Percentiles rank a stretch among this genome's conserved stretches.
Conservation (phyloP, 352 stramenopile species). For the Phytopythium aichiense region DNA sequence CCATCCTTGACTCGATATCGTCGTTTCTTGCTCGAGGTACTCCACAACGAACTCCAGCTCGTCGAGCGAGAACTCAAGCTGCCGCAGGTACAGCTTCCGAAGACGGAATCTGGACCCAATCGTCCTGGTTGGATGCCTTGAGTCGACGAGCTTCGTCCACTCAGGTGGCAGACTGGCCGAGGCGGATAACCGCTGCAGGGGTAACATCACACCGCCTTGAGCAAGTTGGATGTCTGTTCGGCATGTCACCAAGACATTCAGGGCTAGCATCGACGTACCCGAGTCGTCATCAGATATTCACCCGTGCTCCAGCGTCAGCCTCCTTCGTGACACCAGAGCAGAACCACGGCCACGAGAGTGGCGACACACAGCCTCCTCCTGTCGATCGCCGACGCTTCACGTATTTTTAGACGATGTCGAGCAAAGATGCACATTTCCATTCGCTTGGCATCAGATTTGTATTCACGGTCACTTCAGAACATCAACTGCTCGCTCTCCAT, state of each 20-base stretch:
- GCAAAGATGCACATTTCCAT: not conserved
- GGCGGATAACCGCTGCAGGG: not conserved
- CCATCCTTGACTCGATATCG: slow-evolving; percentile 32
- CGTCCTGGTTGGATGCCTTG: slow-evolving; percentile 23
- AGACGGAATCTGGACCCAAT: slow-evolving; percentile 39
- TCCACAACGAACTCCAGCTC: slow-evolving; percentile 43
- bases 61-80: slow-evolving; percentile 33
- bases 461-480: not conserved
- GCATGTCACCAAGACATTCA: not conserved
- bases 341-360: too few relatives aligned
- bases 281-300: not conserved
- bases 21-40: slow-evolving; percentile 38
- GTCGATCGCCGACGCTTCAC: not conserved
- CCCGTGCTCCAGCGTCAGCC: not conserved
- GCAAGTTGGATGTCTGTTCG: not conserved
- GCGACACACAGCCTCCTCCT: too few relatives aligned
- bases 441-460: not conserved
- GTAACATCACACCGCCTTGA: not conserved
- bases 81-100: slow-evolving; percentile 34
- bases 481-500: slow-evolving; percentile 1
- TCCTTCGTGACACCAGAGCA: too few relatives aligned
- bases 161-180: not conserved
- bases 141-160: slow-evolving; percentile 4
- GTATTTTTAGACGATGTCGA: not conserved
- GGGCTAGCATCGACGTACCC: not conserved